These are phyloP conservation scores for Taphrina wiesneri DNA, from an alignment of 1,139 yeast species.

Conservation along the genomic window DNA sequence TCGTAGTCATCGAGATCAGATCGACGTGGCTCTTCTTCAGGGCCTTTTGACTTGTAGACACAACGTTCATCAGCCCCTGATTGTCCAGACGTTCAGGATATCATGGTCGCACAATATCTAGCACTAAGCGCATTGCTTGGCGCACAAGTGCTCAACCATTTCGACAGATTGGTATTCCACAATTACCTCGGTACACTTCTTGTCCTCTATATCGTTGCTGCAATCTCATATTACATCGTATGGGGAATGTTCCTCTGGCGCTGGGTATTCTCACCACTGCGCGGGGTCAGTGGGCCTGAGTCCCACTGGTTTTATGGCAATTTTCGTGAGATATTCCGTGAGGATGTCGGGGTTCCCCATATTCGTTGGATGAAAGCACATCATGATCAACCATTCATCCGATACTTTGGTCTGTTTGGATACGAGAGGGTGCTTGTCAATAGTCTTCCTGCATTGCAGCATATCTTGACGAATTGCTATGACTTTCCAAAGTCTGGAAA, in stretches of 20 bases:
- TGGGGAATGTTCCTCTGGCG: conserved; percentile 35
- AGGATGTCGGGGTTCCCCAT: conserved; percentile 32
- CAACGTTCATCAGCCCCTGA: too few relatives aligned
- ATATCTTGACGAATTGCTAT: conserved; percentile 36
- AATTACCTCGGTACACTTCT: not conserved
- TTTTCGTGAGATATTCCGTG: conserved; percentile 12
- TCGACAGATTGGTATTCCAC: not conserved
- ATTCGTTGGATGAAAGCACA: conserved; percentile 33
- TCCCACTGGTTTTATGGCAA: conserved; percentile 38
- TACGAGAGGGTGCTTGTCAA: conserved; percentile 31
- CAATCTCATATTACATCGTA: conserved; percentile 13
- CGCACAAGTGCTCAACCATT: conserved; percentile 10
- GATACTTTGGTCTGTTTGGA: conserved; percentile 35
- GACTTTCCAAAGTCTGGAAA: conserved; percentile 35
- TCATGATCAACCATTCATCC: conserved; percentile 36
- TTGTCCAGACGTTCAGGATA: too few relatives aligned
- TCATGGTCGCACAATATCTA: not conserved
- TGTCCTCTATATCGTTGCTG: not conserved
- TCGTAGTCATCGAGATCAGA: too few relatives aligned
- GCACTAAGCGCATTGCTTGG: not conserved
- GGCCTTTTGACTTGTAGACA: too few relatives aligned
- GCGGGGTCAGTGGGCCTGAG: conserved; percentile 33
- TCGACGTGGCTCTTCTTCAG: too few relatives aligned
- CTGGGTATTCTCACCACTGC: conserved; percentile 36
- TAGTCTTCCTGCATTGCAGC: conserved; percentile 34